phyloP scores from a whole-genome alignment of 305 asterid genomes.

The Petunia hybrid region DNA sequence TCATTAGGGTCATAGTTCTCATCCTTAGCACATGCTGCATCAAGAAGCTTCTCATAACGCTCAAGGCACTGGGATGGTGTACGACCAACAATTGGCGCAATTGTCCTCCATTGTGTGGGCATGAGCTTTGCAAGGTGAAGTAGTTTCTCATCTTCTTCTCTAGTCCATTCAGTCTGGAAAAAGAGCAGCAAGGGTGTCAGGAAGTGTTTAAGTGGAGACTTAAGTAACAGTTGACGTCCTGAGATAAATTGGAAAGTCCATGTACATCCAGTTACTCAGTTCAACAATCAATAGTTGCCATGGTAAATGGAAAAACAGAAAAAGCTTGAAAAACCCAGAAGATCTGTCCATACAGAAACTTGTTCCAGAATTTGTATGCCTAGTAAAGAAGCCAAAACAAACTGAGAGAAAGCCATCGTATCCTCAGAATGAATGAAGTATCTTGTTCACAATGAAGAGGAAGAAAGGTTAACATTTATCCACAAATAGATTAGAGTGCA shows the following conservation, averaged over 20 bases:
- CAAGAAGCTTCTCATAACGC: conserved; percentile 94
- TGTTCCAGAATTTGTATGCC: background rate
- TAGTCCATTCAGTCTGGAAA: conserved; percentile 95
- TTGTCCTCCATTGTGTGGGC: conserved; percentile 99
- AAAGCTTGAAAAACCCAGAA: background rate
- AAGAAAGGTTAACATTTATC: background rate
- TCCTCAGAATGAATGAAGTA: background rate
- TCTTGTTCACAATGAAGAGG: background rate
- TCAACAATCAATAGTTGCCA: conserved; percentile 10
- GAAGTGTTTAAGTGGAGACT: background rate
- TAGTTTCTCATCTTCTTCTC: conserved; percentile 96
- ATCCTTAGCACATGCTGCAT: conserved; percentile 97
- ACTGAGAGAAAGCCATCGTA: background rate
- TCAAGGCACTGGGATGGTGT: conserved; percentile 99
- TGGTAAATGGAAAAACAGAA: background rate
- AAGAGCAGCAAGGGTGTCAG: background rate
- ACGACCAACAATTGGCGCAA: conserved; percentile 97
- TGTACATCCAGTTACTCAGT: background rate
- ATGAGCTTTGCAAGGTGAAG: conserved; percentile 97
- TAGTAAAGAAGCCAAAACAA: background rate
- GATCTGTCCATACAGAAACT: background rate
- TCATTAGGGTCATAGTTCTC: conserved; percentile 92
- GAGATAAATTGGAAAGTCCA: background rate
- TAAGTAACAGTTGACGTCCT: background rate
- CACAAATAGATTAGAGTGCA: background rate